These are phyloP conservation scores for Diaporthe citri DNA, from an alignment of 2,329 filamentous ascomycete species.

Conservation along the genomic window DNA sequence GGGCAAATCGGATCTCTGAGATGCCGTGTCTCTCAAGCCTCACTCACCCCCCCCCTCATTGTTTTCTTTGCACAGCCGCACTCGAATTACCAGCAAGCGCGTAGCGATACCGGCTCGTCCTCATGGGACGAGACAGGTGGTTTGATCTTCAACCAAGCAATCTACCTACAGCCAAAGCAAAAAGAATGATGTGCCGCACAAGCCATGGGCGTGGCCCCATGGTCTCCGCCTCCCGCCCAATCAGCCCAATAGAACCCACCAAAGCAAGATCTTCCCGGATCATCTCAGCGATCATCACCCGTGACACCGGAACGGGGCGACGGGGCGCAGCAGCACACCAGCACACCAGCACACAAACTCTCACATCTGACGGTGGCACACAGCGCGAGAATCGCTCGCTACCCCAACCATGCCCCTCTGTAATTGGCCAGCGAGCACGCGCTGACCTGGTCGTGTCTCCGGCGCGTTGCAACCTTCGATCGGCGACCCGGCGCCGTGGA, in stretches of 20 bases:
- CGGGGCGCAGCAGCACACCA: constrained; percentile 28
- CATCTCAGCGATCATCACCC: constrained; percentile 22
- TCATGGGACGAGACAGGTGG: constrained; percentile 27
- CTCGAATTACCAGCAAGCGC: constrained; percentile 24
- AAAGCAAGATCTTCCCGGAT: constrained; percentile 31
- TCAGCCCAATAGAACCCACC: not conserved
- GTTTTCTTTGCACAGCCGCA: constrained; percentile 27
- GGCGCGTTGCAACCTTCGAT: constrained; percentile 37
- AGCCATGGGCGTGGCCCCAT: constrained; percentile 3
- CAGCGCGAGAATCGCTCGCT: constrained; percentile 35
- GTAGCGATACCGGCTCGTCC: constrained; percentile 33
- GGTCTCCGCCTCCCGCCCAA: constrained; percentile 13
- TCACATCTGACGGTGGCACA: constrained; percentile 8
- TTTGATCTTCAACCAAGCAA: constrained; percentile 20
- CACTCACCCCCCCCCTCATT: not conserved
- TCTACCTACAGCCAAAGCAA: not conserved
- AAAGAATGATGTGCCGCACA: not conserved
- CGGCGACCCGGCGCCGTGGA: constrained; percentile 32
- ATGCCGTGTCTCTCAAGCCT: constrained; percentile 21
- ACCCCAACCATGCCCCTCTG: constrained; percentile 3
- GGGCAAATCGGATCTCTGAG: constrained; percentile 34
- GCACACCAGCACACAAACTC: constrained; percentile 7
- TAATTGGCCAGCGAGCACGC: constrained; percentile 39
- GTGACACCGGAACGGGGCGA: constrained; percentile 35
- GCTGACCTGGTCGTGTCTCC: constrained; percentile 34